These are phyloP conservation scores for Ceriops zippeliana DNA, from an alignment of 345 rosid genomes.

Conservation along the genomic window DNA sequence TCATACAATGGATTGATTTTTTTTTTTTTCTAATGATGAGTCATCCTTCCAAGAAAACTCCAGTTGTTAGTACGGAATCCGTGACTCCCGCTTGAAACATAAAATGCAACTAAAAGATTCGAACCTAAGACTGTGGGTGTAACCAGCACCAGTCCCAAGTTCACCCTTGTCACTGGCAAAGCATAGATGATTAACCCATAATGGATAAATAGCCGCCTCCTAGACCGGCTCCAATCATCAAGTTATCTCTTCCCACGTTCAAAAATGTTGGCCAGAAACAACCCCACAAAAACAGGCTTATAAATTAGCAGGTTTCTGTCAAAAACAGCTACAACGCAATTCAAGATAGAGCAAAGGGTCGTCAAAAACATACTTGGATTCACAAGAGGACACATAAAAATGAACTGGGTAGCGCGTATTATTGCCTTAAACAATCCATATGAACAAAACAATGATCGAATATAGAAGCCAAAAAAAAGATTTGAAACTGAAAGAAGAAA, in stretches of 20 bases:
- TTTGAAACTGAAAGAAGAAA: neutral
- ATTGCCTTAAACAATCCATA: neutral
- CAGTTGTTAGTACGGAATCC: too few relatives aligned
- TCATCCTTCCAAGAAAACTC: too few relatives aligned
- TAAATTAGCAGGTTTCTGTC: neutral
- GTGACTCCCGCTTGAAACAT: too few relatives aligned
- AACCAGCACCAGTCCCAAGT: too few relatives aligned
- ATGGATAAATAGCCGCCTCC: neutral
- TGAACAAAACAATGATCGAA: neutral
- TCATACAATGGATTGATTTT: too few relatives aligned
- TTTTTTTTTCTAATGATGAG: too few relatives aligned
- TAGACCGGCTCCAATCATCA: neutral
- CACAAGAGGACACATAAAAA: neutral
- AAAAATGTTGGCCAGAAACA: neutral
- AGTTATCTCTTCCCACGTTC: neutral
- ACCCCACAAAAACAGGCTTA: neutral
- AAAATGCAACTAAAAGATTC: too few relatives aligned
- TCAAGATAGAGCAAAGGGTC: slow-evolving; percentile 5
- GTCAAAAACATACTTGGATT: neutral
- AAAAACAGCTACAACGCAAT: slow-evolving; percentile 10
- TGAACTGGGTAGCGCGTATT: neutral
- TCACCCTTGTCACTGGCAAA: too few relatives aligned
- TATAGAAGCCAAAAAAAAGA: neutral
- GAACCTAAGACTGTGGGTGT: too few relatives aligned
- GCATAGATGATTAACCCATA: too few relatives aligned